Base-by-base conservation (phyloP, 352 stramenopile genomes). In the Thalassiosira pacifica region DNA sequence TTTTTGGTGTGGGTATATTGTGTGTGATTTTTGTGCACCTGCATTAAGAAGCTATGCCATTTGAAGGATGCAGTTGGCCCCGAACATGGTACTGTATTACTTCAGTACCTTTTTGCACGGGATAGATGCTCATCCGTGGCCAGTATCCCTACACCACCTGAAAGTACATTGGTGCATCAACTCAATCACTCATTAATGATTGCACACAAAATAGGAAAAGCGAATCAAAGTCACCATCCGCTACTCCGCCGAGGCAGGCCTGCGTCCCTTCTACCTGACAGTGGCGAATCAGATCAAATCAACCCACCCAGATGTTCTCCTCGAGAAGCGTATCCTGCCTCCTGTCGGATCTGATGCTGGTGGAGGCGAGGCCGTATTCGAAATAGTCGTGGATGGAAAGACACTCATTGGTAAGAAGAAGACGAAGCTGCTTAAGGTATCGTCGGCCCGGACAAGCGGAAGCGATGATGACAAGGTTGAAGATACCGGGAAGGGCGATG, bases 191-290 rank as follows among this genome's bases (percentile, higher is more conserved):
- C 37, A 31, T 48, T 67, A n/a, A 37, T 52, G 26, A 22, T 85
- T 79, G 37, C 55, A 63, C 61, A 45, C 29, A 52, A 63, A 19
- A 32, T 55, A 93, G 84, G 85, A 90, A 72, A 93, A 94, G 68
- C 70, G 89, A 67, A 89, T 94, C 48, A 76, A 86, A 57, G 89
- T 93, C 0, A 88, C 88, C 16, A 89, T 94, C 68, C 87, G 87
- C 60, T 94, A 92, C 66, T 90, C 85, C 11, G 81, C 70, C 18
- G 79, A 85, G 13, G 76, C 90, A 1, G 87, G 85, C n/a, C 63
- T 94, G n/a, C 85, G 83, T n/a, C 87, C 89, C 26, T 94, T 90
- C 73, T 94, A 87, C 83, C 75, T 93, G n/a, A 94, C 91, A 13
- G 88, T 93, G 8, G 91, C 89, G 19, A 89, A 92, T 42, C 82